phyloP scores from a whole-genome alignment of 2,329 filamentous ascomycete genomes.

The Venturia nashicola region DNA sequence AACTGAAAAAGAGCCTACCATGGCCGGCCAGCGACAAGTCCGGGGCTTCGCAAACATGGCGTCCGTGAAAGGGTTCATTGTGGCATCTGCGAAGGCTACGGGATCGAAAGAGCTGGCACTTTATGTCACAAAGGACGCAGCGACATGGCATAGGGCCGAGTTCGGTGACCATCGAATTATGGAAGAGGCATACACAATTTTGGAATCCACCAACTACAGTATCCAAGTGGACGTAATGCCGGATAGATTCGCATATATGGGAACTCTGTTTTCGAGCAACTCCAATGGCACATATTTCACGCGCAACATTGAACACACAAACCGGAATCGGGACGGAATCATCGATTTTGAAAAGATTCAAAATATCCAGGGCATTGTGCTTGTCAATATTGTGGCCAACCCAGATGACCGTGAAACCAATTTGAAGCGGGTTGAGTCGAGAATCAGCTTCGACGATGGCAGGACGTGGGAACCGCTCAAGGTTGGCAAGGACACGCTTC shows the following conservation, averaged over 20 bases:
- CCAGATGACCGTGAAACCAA: conserved; percentile 53
- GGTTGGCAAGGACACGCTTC: conserved; percentile 54
- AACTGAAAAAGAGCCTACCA: conserved; percentile 55
- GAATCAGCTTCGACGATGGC: conserved; percentile 93
- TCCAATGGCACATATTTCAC: conserved; percentile 96
- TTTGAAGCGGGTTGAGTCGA: conserved; percentile 58
- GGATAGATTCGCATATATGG: conserved; percentile 56
- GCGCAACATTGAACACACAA: conserved; percentile 82
- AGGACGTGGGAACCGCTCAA: conserved; percentile 68
- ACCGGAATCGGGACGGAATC: conserved; percentile 60
- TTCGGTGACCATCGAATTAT: conserved; percentile 80
- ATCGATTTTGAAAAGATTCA: conserved; percentile 95
- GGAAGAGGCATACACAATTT: conserved; percentile 75
- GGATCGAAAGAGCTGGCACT: conserved; percentile 84
- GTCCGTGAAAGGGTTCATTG: conserved; percentile 71
- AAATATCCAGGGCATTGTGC: conserved; percentile 80
- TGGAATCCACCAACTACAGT: conserved; percentile 96
- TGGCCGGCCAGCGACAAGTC: conserved; percentile 63
- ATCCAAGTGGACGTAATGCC: conserved; percentile 92
- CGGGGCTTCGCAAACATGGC: conserved; percentile 73
- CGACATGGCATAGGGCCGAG: conserved; percentile 80
- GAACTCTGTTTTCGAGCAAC: conserved; percentile 86
- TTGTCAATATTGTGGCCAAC: conserved; percentile 85
- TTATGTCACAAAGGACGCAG: conserved; percentile 74
- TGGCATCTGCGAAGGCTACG: conserved; percentile 68